Percentiles rank a stretch among this genome's conserved stretches.
Conservation (phyloP, 345 rosid species). For the Durio zibethinus region DNA sequence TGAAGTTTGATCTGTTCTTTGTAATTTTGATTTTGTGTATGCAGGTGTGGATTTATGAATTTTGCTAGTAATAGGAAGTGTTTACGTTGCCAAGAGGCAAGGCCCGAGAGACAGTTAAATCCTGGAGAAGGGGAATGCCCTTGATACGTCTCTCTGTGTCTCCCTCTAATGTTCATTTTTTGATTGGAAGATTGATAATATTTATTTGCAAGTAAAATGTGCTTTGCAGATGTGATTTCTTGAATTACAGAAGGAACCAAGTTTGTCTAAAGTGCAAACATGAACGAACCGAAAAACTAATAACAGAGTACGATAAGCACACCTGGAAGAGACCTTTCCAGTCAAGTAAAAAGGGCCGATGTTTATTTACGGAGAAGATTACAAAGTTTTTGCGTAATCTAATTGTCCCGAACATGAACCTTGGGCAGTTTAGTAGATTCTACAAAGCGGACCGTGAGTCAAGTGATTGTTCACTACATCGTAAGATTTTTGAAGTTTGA, state of each 20-base stretch:
- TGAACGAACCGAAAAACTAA: slow-evolving; percentile 33
- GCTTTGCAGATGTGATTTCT: slow-evolving; percentile 62
- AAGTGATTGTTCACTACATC: neutral
- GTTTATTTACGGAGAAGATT: neutral
- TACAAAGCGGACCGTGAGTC: neutral
- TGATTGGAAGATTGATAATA: neutral
- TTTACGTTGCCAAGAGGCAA: slow-evolving; percentile 49
- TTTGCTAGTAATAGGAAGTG: slow-evolving; percentile 76
- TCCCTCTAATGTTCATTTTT: neutral
- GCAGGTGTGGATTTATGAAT: slow-evolving; percentile 92
- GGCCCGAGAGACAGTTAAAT: slow-evolving; percentile 56
- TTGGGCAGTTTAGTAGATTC: neutral
- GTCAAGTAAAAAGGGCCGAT: neutral
- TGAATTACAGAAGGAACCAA: slow-evolving; percentile 63
- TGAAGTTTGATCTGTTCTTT: neutral
- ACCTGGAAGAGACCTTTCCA: slow-evolving; percentile 27
- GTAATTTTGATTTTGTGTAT: slow-evolving; percentile 16
- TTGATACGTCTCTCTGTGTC: slow-evolving; percentile 47
- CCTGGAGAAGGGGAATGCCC: slow-evolving; percentile 97
- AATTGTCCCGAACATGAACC: neutral
- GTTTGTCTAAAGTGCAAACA: slow-evolving; percentile 58
- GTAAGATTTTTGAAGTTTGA: too few species aligned
- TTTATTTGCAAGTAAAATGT: neutral
- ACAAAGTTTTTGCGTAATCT: neutral
- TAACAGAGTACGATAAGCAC: slow-evolving; percentile 30